phyloP scores from a whole-genome alignment of 192 early-diverging fungal genomes.

The Coemansia guatemalensis region DNA sequence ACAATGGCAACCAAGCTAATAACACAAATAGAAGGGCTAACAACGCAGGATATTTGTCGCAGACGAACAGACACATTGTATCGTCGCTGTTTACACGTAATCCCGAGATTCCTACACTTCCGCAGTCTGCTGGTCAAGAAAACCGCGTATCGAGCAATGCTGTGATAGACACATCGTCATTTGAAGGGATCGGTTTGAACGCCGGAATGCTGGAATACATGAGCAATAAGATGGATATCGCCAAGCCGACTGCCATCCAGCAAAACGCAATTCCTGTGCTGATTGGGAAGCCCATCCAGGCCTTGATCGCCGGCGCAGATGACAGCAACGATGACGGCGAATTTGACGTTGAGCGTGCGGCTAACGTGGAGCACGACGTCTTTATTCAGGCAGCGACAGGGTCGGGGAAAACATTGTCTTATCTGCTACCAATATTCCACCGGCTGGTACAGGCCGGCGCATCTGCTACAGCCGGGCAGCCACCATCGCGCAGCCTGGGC shows the following conservation, averaged over 20 bases:
- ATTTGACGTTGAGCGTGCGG: constrained; percentile 48
- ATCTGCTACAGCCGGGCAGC: constrained; percentile 24
- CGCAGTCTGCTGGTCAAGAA: constrained; percentile 17
- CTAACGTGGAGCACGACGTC: constrained; percentile 66
- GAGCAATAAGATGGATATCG: constrained; percentile 69
- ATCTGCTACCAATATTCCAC: constrained; percentile 90
- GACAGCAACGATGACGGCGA: constrained; percentile 18
- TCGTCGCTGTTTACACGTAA: constrained; percentile 85
- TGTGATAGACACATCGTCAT: constrained; percentile 55
- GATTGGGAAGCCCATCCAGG: constrained; percentile 45
- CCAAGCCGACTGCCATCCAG: constrained; percentile 87
- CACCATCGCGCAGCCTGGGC: constrained; percentile 71
- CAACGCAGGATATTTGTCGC: constrained; percentile 52
- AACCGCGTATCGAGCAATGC: constrained; percentile 48
- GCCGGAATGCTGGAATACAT: constrained; percentile 69
- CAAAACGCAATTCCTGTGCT: constrained; percentile 76
- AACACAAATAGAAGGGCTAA: constrained; percentile 17
- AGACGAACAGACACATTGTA: constrained; percentile 59
- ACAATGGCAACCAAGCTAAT: neutral
- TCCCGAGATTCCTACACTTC: constrained; percentile 54
- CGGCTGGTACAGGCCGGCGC: constrained; percentile 71
- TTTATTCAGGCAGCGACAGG: constrained; percentile 96
- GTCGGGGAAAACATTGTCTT: constrained; percentile 96
- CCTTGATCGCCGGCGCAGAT: neutral
- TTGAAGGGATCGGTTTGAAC: constrained; percentile 78